Conservation (phyloP, 2,329 filamentous ascomycete genomes). For the Aureobasidium sp. region DNA sequence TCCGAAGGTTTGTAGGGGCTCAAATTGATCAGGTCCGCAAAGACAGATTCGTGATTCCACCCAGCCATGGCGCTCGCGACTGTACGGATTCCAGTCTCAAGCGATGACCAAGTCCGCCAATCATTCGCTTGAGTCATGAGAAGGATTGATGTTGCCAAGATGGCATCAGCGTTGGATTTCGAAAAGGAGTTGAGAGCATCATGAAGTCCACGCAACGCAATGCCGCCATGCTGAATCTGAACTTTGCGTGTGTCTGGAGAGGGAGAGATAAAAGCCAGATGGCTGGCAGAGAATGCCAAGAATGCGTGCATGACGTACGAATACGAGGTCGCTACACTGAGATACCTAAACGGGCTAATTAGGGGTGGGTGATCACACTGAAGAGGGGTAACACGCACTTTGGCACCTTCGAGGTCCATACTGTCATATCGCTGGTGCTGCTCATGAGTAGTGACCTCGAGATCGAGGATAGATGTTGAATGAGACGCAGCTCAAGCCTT, state of each 20-base stretch:
- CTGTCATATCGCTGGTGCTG: conserved; percentile 68
- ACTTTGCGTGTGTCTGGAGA: conserved; percentile 81
- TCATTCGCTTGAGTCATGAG: conserved; percentile 95
- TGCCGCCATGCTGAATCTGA: conserved; percentile 79
- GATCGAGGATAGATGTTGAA: conserved; percentile 84
- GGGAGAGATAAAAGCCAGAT: conserved; percentile 82
- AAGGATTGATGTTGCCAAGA: conserved; percentile 83
- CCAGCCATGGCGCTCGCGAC: conserved; percentile 87
- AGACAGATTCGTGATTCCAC: conserved; percentile 85
- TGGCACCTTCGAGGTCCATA: conserved; percentile 90
- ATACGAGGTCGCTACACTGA: conserved; percentile 73
- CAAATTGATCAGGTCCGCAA: conserved; percentile 64
- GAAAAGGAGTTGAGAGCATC: conserved; percentile 82
- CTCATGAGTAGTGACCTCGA: conserved; percentile 69
- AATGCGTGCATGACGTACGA: conserved; percentile 91
- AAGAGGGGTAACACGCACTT: conserved; percentile 55
- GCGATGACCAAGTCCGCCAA: conserved; percentile 87
- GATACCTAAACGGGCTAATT: conserved; percentile 49
- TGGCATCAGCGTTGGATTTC: conserved; percentile 78
- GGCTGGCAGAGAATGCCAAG: conserved; percentile 87
- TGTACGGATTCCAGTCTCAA: conserved; percentile 85
- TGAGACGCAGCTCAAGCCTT: conserved; percentile 73
- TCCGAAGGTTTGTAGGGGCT: conserved; percentile 2
- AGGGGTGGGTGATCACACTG: conserved; percentile 3
- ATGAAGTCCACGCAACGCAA: conserved; percentile 80